A percentile compares a stretch with the other conserved stretches of the same genome.
Evolutionary conservation across 371 early-diverging fungal genomes (phyloP).

Genomic region (Umbelopsis sp.): DNA sequence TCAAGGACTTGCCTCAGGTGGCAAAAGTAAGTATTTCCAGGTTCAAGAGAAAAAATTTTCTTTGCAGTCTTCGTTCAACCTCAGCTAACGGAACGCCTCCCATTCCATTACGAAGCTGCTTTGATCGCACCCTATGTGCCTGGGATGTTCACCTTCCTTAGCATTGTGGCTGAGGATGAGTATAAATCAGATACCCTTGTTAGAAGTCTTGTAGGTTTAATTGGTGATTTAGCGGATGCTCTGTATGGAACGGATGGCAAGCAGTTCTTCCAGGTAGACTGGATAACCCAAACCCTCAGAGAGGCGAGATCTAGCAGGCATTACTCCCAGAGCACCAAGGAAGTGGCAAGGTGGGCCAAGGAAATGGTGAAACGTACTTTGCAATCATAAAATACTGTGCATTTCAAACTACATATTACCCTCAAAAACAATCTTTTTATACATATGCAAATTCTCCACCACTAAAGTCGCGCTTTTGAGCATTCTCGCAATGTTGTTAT

Average conservation of each 20-base stretch:
- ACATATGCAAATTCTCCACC: no score
- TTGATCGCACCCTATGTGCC: conserved; percentile 66
- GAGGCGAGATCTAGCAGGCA: conserved; percentile 76
- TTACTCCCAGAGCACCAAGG: conserved; percentile 65
- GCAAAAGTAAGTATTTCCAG: conserved; percentile 21
- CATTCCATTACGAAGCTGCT: conserved; percentile 38
- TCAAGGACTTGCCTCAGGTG: conserved; percentile 82
- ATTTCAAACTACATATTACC: background rate
- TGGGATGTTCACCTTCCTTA: conserved; percentile 78
- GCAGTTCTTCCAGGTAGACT: conserved; percentile 60
- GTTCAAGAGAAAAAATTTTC: background rate
- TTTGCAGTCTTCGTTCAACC: background rate
- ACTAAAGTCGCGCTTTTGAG: no score
- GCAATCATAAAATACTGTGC: conserved; percentile 6
- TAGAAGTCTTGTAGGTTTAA: conserved; percentile 72
- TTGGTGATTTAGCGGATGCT: conserved; percentile 68
- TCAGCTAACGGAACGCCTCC: background rate
- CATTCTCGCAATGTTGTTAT: no score
- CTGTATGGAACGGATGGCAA: conserved; percentile 30
- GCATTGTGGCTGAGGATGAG: conserved; percentile 61
- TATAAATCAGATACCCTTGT: conserved; percentile 67
- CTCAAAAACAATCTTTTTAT: no score
- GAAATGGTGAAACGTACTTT: conserved; percentile 35
- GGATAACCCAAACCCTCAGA: conserved; percentile 70
- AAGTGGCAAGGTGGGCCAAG: conserved; percentile 84